Conservation (phyloP, 176 grass and related monocot genomes). For the Saccharum officinarum region DNA sequence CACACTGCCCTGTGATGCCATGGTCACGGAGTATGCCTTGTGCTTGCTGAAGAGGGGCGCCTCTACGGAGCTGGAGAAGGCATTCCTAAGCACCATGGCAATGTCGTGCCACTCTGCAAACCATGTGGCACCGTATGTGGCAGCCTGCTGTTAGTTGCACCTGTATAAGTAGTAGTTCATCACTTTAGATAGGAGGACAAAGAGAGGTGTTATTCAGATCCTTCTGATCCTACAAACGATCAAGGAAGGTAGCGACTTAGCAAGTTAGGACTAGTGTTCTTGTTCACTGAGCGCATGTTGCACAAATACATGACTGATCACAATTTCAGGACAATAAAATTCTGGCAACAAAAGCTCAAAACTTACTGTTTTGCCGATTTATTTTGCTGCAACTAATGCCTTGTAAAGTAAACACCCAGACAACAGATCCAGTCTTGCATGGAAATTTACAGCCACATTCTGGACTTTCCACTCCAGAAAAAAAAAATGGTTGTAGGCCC, state of each 20-base stretch:
- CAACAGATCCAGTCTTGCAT: background rate
- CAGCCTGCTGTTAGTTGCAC: background rate
- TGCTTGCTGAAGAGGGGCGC: background rate
- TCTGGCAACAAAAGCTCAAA: too few species aligned
- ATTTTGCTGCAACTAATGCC: too few species aligned
- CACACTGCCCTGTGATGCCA: constrained; percentile 53
- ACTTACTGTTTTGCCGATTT: background rate
- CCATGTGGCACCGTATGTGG: background rate
- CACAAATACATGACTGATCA: too few species aligned
- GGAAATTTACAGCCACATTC: background rate
- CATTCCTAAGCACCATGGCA: constrained; percentile 2
- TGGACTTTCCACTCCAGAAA: background rate
- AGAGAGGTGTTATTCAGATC: background rate
- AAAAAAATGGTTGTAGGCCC: constrained; percentile 1
- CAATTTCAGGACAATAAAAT: too few species aligned
- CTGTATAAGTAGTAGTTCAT: background rate
- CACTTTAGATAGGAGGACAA: background rate
- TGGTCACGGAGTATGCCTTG: constrained; percentile 45
- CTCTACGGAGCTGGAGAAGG: constrained; percentile 4
- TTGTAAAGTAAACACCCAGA: too few species aligned
- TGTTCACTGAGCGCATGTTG: background rate
- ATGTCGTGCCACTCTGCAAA: background rate
- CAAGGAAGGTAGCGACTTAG: background rate
- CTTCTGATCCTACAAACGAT: background rate
- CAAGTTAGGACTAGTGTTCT: background rate